phyloP scores from a whole-genome alignment of 2,329 filamentous ascomycete genomes.

The Aspergillus thermomutatus region DNA sequence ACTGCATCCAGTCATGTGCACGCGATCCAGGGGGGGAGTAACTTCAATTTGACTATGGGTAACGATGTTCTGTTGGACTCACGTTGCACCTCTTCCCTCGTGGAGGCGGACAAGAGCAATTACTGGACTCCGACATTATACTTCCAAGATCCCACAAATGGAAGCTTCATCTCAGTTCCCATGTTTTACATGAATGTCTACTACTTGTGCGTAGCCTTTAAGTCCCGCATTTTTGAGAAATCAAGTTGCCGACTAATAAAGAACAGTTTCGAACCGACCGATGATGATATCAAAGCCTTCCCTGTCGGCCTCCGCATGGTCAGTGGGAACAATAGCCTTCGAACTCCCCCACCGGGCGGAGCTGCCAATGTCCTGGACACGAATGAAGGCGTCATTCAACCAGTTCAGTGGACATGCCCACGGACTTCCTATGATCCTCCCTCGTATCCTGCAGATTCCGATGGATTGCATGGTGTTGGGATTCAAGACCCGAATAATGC shows the following conservation, averaged over 20 bases:
- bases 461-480: constrained; percentile 14
- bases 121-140: constrained; percentile 76
- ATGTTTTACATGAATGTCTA: constrained; percentile 56
- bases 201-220: constrained; percentile 57
- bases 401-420: constrained; percentile 15
- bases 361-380: constrained; percentile 32
- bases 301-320: constrained; percentile 69
- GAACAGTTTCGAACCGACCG: constrained; percentile 23
- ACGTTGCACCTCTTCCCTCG: constrained; percentile 66
- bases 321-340: constrained; percentile 51
- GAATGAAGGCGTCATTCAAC: constrained; percentile 9
- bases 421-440: constrained; percentile 9
- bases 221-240: too few species aligned
- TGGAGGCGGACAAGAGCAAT: constrained; percentile 67
- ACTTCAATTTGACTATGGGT: constrained; percentile 60
- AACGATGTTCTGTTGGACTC: constrained; percentile 61
- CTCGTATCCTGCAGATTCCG: constrained; percentile 10
- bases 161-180: constrained; percentile 62
- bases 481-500: constrained; percentile 14
- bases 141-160: constrained; percentile 59
- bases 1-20: constrained; percentile 61
- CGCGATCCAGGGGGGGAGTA: constrained; percentile 67
- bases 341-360: constrained; percentile 47
- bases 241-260: not conserved
- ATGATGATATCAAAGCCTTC: constrained; percentile 67